Percentiles rank a stretch among this genome's conserved stretches.
phyloP scores from a whole-genome alignment of 805 yeast species.

The Hanseniaspora taiwanica region DNA sequence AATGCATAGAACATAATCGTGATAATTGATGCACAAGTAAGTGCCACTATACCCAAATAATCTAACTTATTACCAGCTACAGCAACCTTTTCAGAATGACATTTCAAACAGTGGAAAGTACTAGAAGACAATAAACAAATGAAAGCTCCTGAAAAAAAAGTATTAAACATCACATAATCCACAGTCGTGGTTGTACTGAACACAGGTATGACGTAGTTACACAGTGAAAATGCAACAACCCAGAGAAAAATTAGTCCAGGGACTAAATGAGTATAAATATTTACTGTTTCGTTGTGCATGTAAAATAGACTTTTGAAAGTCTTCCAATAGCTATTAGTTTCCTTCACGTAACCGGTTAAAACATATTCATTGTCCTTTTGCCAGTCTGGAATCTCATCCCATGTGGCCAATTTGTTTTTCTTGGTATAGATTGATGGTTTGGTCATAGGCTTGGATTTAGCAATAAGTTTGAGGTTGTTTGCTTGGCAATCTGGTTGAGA shows the following conservation, averaged over 20 bases:
- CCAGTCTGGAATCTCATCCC: constrained; percentile 55
- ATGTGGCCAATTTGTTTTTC: constrained; percentile 5
- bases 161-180: constrained; percentile 22
- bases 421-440: no score
- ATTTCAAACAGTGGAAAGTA: constrained; percentile 49
- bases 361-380: constrained; percentile 61
- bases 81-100: constrained; percentile 45
- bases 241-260: constrained; percentile 22
- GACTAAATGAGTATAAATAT: constrained; percentile 53
- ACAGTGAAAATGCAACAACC: constrained; percentile 9
- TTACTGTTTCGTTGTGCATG: constrained; percentile 62
- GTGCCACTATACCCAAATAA: constrained; percentile 58
- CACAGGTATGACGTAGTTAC: constrained; percentile 21
- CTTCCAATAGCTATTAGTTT: constrained; percentile 32
- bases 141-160: constrained; percentile 40
- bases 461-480: background rate
- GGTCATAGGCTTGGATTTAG: background rate
- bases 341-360: constrained; percentile 45
- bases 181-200: constrained; percentile 32
- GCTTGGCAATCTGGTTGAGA: no score
- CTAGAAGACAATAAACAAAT: constrained; percentile 52
- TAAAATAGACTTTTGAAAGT: constrained; percentile 39
- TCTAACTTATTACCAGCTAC: constrained; percentile 57
- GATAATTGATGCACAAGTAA: constrained; percentile 50
- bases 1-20: constrained; percentile 36